phyloP scores from a whole-genome alignment of 176 grass and related monocot genomes.

The Eragrostis curvula region DNA sequence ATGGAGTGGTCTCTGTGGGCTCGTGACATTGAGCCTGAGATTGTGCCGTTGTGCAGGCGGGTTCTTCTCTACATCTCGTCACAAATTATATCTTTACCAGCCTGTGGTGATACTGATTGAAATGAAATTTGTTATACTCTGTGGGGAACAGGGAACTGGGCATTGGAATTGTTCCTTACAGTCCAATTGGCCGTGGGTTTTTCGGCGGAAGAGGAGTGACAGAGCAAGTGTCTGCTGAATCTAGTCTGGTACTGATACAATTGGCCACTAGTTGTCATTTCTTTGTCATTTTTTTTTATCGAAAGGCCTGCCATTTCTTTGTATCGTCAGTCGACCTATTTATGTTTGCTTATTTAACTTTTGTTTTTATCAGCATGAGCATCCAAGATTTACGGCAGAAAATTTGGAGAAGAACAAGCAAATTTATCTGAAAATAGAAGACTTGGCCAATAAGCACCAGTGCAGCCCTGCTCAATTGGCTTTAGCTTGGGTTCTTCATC shows the following conservation, averaged over 20 bases:
- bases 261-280: background rate
- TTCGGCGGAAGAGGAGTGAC: slow-evolving; percentile 70
- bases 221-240: slow-evolving; percentile 55
- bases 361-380: slow-evolving; percentile 42
- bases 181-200: slow-evolving; percentile 79
- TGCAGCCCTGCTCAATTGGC: slow-evolving; percentile 72
- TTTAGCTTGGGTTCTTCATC: slow-evolving; percentile 80
- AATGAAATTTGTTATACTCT: background rate
- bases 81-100: background rate
- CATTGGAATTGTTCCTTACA: slow-evolving; percentile 90
- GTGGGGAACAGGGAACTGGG: slow-evolving; percentile 63
- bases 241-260: slow-evolving; percentile 55
- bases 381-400: slow-evolving; percentile 64
- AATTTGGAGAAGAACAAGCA: slow-evolving; percentile 85
- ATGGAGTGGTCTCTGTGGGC: slow-evolving; percentile 97
- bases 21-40: slow-evolving; percentile 79
- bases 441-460: slow-evolving; percentile 68
- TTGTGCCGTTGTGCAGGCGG: slow-evolving; percentile 88
- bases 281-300: too few relatives aligned
- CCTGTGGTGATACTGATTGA: background rate
- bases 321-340: background rate
- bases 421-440: slow-evolving; percentile 55
- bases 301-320: too few relatives aligned
- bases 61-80: background rate
- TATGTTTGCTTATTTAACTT: slow-evolving; percentile 2